Evolutionary conservation across 768 basidiomycete genomes (phyloP), one percentile per base, ranked within the genome.

Genomic region (Podaxis sp.): DNA sequence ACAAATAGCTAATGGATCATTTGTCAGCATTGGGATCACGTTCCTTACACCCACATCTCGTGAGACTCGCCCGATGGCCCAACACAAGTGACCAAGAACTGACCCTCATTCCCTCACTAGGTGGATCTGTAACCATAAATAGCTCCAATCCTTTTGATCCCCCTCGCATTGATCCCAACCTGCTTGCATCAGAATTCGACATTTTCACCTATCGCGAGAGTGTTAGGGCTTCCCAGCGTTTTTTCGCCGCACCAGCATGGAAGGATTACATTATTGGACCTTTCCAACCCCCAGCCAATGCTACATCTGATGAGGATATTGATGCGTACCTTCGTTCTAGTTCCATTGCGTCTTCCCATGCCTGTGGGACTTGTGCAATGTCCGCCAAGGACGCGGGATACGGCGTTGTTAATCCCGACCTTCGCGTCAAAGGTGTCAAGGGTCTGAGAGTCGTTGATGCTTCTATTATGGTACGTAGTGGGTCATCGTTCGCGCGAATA

Each of bases 361-460:
- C 71, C 1, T 68, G 68, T 17, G 71, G 74, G 0, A 75, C 74
- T 2, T 74, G 76, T 1, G 63, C 66, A 2, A 76, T 77, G 73
- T 71, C 72, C 2, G 64, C 75, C 0, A 61, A 63, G 55, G 65
- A 66, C 30, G 74, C 74, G 2, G 49, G 62, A 4, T 66, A 59
- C 42, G 65, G 65, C 49, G 65, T 66, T 17, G 65, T 66, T 28
- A 53, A 66, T 33, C 58, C 65, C 24, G 69, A 76, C 44, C 66
- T 80, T 51, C 63, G 59, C 22, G 73, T 80, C 15, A 77, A 79
- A 66, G 74, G 75, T 9, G 63, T 74, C 2, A 49, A 44, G 1
- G 77, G 75, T 1, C 58, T 80, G 28, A 68, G 78, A n/a, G 66
- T 80, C 30, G 75, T 79, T 9, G 77, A 80, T 68, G 72, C 75